phyloP scores from a whole-genome alignment of 805 yeast genomes.

The Zygoascus biomembranicola region DNA sequence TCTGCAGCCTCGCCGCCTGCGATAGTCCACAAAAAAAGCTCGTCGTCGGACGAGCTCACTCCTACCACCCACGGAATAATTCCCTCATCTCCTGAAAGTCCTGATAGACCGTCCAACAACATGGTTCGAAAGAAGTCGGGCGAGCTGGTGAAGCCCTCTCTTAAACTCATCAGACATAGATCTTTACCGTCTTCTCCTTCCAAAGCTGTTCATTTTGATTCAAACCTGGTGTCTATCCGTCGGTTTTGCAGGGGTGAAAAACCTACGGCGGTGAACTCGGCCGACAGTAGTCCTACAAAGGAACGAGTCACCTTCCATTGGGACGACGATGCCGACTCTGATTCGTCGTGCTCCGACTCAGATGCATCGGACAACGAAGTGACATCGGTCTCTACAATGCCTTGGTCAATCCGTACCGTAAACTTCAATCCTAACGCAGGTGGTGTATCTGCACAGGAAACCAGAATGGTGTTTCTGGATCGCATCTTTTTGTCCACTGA shows the following conservation, averaged over 20 bases:
- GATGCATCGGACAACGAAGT: background rate
- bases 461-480: constrained; percentile 52
- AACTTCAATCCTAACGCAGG: constrained; percentile 18
- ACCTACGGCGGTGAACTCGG: constrained; percentile 64
- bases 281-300: constrained; percentile 50
- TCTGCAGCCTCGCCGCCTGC: background rate
- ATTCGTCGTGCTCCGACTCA: constrained; percentile 19
- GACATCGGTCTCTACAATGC: background rate
- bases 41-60: background rate
- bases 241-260: constrained; percentile 66
- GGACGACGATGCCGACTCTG: constrained; percentile 25
- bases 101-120: background rate
- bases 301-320: constrained; percentile 24
- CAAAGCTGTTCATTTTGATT: constrained; percentile 77
- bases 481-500: constrained; percentile 51
- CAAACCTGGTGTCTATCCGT: constrained; percentile 48
- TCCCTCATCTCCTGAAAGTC: background rate
- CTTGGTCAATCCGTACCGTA: constrained; percentile 27
- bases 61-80: background rate
- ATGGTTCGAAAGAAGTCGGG: constrained; percentile 79
- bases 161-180: constrained; percentile 38
- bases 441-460: constrained; percentile 11
- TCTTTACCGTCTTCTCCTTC: constrained; percentile 38
- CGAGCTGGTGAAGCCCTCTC: constrained; percentile 71
- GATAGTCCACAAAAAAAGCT: background rate